A percentile compares a stretch with the other conserved stretches of the same genome.
phyloP scores from a whole-genome alignment of 1,139 yeast genomes.

The Blastobotrys petasosporus region DNA sequence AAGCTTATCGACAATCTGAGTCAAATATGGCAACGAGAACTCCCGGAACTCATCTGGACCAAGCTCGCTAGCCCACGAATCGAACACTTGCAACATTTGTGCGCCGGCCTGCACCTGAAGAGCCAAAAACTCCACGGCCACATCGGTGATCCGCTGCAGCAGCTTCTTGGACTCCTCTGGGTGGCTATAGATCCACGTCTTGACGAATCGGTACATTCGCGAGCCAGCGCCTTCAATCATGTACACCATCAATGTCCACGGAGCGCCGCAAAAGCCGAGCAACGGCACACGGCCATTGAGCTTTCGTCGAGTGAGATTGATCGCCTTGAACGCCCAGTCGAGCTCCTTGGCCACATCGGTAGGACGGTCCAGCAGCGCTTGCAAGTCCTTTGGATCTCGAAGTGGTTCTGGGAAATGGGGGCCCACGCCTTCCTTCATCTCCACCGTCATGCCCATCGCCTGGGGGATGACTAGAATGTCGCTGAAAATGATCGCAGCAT shows the following conservation, averaged over 20 bases:
- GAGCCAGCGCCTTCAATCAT: constrained; percentile 99
- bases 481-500: constrained; percentile 94
- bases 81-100: constrained; percentile 93
- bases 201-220: constrained; percentile 81
- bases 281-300: constrained; percentile 88
- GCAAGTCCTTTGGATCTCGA: constrained; percentile 63
- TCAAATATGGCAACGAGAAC: constrained; percentile 82
- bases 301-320: constrained; percentile 77
- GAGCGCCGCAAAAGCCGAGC: constrained; percentile 95
- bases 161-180: constrained; percentile 67
- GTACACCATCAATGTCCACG: constrained; percentile 94
- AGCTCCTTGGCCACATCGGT: constrained; percentile 68
- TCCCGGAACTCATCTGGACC: constrained; percentile 84
- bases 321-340: constrained; percentile 92
- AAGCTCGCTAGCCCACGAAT: constrained; percentile 96
- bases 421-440: constrained; percentile 92
- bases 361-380: constrained; percentile 46
- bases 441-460: constrained; percentile 94
- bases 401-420: constrained; percentile 90
- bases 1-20: constrained; percentile 63
- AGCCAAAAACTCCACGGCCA: constrained; percentile 86
- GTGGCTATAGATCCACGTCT: constrained; percentile 83
- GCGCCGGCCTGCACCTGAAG: constrained; percentile 97
- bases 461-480: constrained; percentile 96
- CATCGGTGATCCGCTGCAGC: constrained; percentile 75